Evolutionary conservation across 2,329 filamentous ascomycete species (phyloP).

Genomic region (Cladosporium sphaerospermum): DNA sequence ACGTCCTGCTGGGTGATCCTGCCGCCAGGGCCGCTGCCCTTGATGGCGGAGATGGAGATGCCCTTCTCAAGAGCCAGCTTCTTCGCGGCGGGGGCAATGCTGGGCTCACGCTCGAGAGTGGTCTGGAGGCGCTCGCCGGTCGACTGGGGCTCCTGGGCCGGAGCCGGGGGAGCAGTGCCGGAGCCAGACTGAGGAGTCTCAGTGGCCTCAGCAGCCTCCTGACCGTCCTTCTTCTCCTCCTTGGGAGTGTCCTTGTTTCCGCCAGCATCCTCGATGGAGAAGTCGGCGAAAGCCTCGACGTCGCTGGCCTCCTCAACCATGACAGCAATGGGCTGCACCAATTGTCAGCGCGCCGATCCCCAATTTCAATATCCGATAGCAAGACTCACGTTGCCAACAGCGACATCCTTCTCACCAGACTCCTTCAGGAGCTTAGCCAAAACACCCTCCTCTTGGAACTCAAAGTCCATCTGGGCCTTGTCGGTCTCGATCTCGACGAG

Average conservation of each 20-base stretch:
- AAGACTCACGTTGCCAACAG: slow-evolving; percentile 82
- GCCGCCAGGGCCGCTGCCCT: slow-evolving; percentile 80
- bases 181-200: slow-evolving; percentile 55
- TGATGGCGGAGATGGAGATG: slow-evolving; percentile 67
- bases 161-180: slow-evolving; percentile 48
- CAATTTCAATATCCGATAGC: neutral
- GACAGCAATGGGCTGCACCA: slow-evolving; percentile 79
- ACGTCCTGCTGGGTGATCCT: slow-evolving; percentile 88
- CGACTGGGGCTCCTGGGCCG: slow-evolving; percentile 64
- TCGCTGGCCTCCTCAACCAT: slow-evolving; percentile 89
- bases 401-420: slow-evolving; percentile 84
- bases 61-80: slow-evolving; percentile 80
- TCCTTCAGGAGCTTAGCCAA: slow-evolving; percentile 92
- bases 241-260: slow-evolving; percentile 65
- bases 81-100: slow-evolving; percentile 66
- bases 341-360: slow-evolving; percentile 16
- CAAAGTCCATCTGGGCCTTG: slow-evolving; percentile 99
- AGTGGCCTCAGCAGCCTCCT: slow-evolving; percentile 55
- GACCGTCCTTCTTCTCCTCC: slow-evolving; percentile 54
- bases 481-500: slow-evolving; percentile 83
- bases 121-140: slow-evolving; percentile 74
- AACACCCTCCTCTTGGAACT: slow-evolving; percentile 97
- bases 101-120: slow-evolving; percentile 73
- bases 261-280: slow-evolving; percentile 83
- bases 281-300: slow-evolving; percentile 79